These are phyloP conservation scores for Solanum bulbocastanum DNA, from an alignment of 257 asterid species.

Conservation along the genomic window DNA sequence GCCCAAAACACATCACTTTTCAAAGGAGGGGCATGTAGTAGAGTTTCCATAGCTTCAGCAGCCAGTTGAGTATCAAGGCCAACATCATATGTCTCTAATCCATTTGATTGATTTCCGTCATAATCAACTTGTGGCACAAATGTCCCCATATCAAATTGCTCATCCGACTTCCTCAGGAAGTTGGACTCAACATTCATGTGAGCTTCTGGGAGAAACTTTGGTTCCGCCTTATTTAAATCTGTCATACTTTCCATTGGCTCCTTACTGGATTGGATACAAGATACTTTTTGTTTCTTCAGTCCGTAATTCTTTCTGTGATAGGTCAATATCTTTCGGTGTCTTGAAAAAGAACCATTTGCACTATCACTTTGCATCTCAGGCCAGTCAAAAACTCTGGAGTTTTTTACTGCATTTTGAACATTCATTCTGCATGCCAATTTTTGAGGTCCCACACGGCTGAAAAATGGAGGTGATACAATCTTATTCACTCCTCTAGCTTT, in stretches of 20 bases:
- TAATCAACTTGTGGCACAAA: constrained; percentile 12
- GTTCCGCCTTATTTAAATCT: neutral
- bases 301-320: constrained; percentile 11
- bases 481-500: constrained; percentile 8
- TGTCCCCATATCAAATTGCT: constrained; percentile 19
- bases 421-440: constrained; percentile 43
- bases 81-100: constrained; percentile 28
- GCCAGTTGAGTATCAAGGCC: constrained; percentile 84
- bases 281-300: neutral
- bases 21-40: constrained; percentile 35
- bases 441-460: constrained; percentile 43
- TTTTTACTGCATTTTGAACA: constrained; percentile 15
- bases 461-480: constrained; percentile 35
- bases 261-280: neutral
- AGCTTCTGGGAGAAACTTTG: neutral
- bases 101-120: constrained; percentile 6
- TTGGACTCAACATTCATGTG: neutral
- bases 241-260: neutral
- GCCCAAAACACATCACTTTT: constrained; percentile 11
- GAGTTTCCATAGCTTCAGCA: constrained; percentile 85
- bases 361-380: constrained; percentile 20
- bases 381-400: constrained; percentile 54
- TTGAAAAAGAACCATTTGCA: constrained; percentile 9
- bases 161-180: constrained; percentile 15
- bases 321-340: constrained; percentile 8